A percentile compares a stretch with the other conserved stretches of the same genome.
phyloP scores from a whole-genome alignment of 164 flowering plant species.

The Echeveria elegans region DNA sequence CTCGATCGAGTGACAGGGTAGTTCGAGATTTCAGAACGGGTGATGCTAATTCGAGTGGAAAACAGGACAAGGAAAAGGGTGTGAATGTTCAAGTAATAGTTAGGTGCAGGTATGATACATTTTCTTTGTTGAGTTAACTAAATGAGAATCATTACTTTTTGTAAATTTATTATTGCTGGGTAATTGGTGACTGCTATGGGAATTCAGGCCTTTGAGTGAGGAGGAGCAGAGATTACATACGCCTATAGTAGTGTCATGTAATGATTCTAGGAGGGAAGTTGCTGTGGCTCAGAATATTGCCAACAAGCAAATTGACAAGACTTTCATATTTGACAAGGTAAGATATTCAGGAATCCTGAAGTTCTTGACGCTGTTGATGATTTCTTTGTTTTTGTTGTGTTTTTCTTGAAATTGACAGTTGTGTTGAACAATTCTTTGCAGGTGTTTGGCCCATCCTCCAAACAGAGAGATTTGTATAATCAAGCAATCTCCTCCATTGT shows the following conservation, averaged over 20 bases:
- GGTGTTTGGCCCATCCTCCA: conserved; percentile 84
- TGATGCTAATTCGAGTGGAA: conserved; percentile 43
- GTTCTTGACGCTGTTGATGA: no score
- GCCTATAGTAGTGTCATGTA: conserved; percentile 78
- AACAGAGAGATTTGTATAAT: conserved; percentile 67
- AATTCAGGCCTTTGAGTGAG: conserved; percentile 77
- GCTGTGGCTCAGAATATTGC: conserved; percentile 77
- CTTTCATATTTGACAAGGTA: conserved; percentile 93
- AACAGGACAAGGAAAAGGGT: conserved; percentile 80
- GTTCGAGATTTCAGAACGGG: conserved; percentile 35
- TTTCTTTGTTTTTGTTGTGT: no score
- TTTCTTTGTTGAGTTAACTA: no score
- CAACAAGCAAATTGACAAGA: conserved; percentile 90
- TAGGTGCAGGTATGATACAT: conserved; percentile 99
- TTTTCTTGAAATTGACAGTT: no score
- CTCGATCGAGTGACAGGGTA: conserved; percentile 67
- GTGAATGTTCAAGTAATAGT: conserved; percentile 91
- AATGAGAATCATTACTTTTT: not conserved
- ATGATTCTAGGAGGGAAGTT: conserved; percentile 83
- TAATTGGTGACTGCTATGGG: not conserved
- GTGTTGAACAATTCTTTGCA: no score
- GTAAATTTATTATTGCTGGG: not conserved
- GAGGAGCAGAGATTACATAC: conserved; percentile 69
- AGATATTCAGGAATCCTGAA: no score
- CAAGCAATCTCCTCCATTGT: conserved; percentile 74